These are phyloP conservation scores for Candida dajiaensis DNA, from an alignment of 805 yeast genomes.

Conservation along the genomic window DNA sequence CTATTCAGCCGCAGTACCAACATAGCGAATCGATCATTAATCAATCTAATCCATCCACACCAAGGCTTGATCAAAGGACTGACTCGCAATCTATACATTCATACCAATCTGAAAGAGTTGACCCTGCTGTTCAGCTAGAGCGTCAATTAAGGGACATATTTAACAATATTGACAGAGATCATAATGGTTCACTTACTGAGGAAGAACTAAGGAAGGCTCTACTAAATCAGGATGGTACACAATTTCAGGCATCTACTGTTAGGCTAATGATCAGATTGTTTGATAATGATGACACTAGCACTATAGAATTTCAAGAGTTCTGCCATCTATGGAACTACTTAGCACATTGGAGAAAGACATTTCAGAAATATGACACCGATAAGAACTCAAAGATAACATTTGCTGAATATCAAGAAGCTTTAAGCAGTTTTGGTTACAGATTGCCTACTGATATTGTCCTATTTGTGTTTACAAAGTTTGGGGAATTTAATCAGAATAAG, in stretches of 20 bases:
- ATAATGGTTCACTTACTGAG: conserved; percentile 49
- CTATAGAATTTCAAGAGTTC: conserved; percentile 53
- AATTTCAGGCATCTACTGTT: conserved; percentile 55
- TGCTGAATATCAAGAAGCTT: conserved; percentile 56
- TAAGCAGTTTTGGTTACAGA: conserved; percentile 61
- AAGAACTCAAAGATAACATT: conserved; percentile 54
- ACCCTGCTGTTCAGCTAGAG: conserved; percentile 29
- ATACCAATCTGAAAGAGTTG: conserved; percentile 6
- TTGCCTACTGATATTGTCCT: conserved; percentile 51
- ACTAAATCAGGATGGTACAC: conserved; percentile 57
- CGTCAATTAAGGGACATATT: conserved; percentile 43
- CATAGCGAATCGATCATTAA: neutral
- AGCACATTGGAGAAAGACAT: conserved; percentile 58
- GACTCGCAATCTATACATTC: neutral
- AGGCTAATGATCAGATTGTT: conserved; percentile 58
- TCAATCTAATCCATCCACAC: neutral
- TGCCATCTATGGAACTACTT: conserved; percentile 64
- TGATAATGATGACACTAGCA: conserved; percentile 41
- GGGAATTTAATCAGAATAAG: conserved; percentile 29
- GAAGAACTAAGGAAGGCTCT: conserved; percentile 53
- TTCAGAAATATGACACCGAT: conserved; percentile 56
- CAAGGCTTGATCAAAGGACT: neutral
- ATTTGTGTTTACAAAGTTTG: conserved; percentile 52
- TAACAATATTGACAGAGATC: conserved; percentile 48
- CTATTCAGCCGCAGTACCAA: neutral